phyloP scores from a whole-genome alignment of 1,284 basidiomycete species.

The Cryptococcus sp. region DNA sequence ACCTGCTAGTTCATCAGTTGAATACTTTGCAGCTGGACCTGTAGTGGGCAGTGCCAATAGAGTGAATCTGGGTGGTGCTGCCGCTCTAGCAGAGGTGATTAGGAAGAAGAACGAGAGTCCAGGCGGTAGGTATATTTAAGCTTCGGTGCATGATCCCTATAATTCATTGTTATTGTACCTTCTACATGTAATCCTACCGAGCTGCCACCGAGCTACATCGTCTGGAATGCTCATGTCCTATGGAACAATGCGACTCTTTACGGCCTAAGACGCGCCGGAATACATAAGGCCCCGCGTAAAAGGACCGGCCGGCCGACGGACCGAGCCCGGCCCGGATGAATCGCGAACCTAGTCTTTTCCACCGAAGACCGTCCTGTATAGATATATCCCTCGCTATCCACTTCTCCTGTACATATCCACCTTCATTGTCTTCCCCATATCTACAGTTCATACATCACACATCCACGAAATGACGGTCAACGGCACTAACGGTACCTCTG shows the following conservation, averaged over 20 bases:
- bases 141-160: too few species aligned
- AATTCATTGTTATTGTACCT: too few species aligned
- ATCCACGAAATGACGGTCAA: conserved; percentile 13
- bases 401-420: neutral
- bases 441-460: too few species aligned
- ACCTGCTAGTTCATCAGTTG: neutral
- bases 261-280: too few species aligned
- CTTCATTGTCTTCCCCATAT: neutral
- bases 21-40: neutral
- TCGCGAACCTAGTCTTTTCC: neutral
- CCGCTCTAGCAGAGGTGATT: neutral
- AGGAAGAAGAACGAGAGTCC: neutral
- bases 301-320: too few species aligned
- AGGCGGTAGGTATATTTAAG: too few species aligned
- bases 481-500: conserved; percentile 22
- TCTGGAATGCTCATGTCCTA: too few species aligned
- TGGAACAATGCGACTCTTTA: too few species aligned
- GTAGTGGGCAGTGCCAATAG: neutral
- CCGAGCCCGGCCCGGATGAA: too few species aligned
- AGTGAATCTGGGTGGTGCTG: neutral
- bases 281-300: too few species aligned
- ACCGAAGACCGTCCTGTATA: neutral
- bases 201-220: too few species aligned
- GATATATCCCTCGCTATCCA: neutral
- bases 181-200: too few species aligned